These are phyloP conservation scores for Dryadomyces quercivorus DNA, from an alignment of 2,329 filamentous ascomycete species.

Conservation along the genomic window DNA sequence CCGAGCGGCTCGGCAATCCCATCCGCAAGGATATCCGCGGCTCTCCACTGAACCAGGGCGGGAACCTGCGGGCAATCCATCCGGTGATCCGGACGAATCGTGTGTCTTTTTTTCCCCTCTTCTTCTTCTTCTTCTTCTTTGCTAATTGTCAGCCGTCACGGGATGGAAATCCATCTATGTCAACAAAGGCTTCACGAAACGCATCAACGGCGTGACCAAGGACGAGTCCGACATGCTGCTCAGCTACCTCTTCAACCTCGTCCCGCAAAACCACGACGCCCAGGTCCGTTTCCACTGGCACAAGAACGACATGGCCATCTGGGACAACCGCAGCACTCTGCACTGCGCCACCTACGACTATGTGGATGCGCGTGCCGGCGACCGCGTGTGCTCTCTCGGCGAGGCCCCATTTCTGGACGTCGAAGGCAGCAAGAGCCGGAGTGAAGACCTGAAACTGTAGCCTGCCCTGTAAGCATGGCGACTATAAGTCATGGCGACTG, in stretches of 20 bases:
- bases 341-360: constrained; percentile 52
- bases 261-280: constrained; percentile 42
- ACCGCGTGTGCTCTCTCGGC: constrained; percentile 28
- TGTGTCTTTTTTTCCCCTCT: background rate
- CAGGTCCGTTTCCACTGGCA: constrained; percentile 43
- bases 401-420: constrained; percentile 30
- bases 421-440: constrained; percentile 15
- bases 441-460: constrained; percentile 1
- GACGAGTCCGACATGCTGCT: constrained; percentile 42
- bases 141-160: constrained; percentile 27
- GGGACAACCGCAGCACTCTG: constrained; percentile 47
- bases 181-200: constrained; percentile 37
- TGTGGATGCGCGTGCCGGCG: constrained; percentile 26
- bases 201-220: constrained; percentile 41
- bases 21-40: constrained; percentile 27
- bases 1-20: constrained; percentile 28
- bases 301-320: constrained; percentile 46
- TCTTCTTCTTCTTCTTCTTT: background rate
- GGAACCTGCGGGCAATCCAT: constrained; percentile 34
- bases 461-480: background rate
- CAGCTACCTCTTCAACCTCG: constrained; percentile 32
- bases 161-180: constrained; percentile 44
- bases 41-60: constrained; percentile 44
- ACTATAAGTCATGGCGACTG: no score
- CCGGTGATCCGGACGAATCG: constrained; percentile 48